Evolutionary conservation across 768 basidiomycete genomes (phyloP).

Genomic region (Naematelia encephala): DNA sequence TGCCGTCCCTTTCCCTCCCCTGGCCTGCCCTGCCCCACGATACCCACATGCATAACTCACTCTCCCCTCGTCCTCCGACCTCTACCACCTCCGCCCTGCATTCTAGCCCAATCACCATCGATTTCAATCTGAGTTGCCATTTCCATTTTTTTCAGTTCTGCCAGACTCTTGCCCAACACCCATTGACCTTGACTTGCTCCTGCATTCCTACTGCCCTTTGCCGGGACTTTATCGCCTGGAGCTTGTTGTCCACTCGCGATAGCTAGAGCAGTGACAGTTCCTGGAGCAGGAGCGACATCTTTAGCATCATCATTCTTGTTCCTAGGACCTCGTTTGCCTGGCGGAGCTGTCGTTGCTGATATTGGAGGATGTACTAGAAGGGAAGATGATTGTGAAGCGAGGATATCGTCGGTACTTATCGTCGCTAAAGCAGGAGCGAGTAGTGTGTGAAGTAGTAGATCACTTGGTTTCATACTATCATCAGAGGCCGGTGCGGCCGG

Average conservation of each 20-base stretch:
- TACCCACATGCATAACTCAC: too few species aligned
- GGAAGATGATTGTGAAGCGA: conserved; percentile 37
- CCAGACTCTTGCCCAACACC: conserved; percentile 41
- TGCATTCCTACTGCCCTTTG: conserved; percentile 24
- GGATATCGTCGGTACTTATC: conserved; percentile 44
- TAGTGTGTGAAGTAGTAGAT: conserved; percentile 34
- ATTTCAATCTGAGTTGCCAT: conserved; percentile 36
- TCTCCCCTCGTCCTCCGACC: conserved; percentile 34
- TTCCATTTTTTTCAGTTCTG: conserved; percentile 41
- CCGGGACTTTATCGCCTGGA: neutral
- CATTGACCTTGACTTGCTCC: conserved; percentile 28
- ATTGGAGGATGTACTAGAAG: conserved; percentile 33
- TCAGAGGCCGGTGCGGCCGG: neutral
- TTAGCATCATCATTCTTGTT: conserved; percentile 24
- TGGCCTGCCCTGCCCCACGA: too few species aligned
- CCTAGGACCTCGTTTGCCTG: conserved; percentile 37
- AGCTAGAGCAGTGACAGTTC: conserved; percentile 38
- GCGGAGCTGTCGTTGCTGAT: neutral
- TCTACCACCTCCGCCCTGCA: conserved; percentile 33
- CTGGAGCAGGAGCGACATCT: conserved; percentile 24
- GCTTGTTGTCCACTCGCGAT: conserved; percentile 34
- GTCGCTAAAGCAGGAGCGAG: conserved; percentile 34
- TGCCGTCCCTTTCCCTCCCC: too few species aligned
- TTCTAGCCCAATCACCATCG: conserved; percentile 44
- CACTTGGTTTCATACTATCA: conserved; percentile 17